Conservation (phyloP, 345 rosid genomes). For the Citrus glauca region DNA sequence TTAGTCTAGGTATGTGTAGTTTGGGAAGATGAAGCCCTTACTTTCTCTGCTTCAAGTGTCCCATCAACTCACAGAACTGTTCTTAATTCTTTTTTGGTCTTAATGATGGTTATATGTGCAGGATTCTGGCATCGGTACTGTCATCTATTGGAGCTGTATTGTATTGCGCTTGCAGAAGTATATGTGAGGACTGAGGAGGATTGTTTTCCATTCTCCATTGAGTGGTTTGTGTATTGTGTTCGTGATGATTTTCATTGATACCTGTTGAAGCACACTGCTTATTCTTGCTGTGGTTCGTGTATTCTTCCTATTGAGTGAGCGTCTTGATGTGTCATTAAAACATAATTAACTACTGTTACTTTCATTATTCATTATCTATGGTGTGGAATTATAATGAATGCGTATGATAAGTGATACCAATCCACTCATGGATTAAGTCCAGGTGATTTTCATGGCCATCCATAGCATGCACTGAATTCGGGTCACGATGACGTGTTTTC, state of each 20-base stretch:
- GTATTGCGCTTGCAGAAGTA: background rate
- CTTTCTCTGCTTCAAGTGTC: background rate
- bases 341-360: background rate
- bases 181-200: slow-evolving; percentile 3
- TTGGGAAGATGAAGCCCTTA: background rate
- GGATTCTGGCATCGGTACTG: slow-evolving; percentile 12
- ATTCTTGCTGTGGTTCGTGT: background rate
- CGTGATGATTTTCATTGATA: background rate
- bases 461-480: no score
- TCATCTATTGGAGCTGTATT: slow-evolving; percentile 4
- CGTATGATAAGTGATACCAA: no score
- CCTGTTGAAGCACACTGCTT: no score
- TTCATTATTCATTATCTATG: background rate
- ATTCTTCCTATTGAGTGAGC: background rate
- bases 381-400: background rate
- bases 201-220: background rate
- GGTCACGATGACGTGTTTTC: no score
- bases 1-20: background rate
- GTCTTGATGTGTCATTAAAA: background rate
- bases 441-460: no score
- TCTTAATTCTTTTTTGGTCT: background rate
- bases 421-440: no score
- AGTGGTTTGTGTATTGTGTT: background rate
- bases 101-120: slow-evolving; percentile 16
- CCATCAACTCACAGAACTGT: background rate